These are phyloP conservation scores for Neonectria sp. DNA, from an alignment of 2,329 filamentous ascomycete genomes.

Conservation along the genomic window DNA sequence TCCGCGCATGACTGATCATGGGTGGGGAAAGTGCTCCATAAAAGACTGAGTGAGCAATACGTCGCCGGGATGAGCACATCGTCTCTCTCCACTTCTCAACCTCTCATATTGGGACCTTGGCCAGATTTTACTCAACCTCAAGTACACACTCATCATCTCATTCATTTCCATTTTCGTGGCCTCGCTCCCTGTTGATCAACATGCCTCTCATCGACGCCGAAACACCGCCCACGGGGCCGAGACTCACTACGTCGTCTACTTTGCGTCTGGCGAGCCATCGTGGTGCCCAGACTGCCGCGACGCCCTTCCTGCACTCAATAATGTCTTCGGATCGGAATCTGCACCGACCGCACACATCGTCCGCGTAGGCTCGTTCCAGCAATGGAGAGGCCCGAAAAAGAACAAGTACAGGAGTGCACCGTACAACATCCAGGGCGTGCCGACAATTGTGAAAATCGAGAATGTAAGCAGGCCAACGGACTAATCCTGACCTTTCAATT, in stretches of 20 bases:
- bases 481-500: neutral
- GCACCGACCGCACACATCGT: constrained; percentile 46
- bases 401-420: constrained; percentile 48
- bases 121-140: neutral
- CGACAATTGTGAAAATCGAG: constrained; percentile 46
- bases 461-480: constrained; percentile 36
- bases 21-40: constrained; percentile 19
- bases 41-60: constrained; percentile 20
- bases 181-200: constrained; percentile 15
- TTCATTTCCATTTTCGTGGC: neutral
- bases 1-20: neutral
- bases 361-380: constrained; percentile 42
- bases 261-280: constrained; percentile 49
- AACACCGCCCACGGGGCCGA: constrained; percentile 42
- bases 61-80: constrained; percentile 25
- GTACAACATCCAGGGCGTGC: constrained; percentile 47
- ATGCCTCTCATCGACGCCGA: constrained; percentile 49
- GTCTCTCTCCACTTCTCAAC: constrained; percentile 7
- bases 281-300: constrained; percentile 50
- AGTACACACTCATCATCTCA: neutral
- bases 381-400: constrained; percentile 43
- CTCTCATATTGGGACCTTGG: constrained; percentile 10
- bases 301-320: constrained; percentile 43
- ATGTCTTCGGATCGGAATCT: constrained; percentile 43
- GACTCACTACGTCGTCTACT: constrained; percentile 51